Base-by-base conservation (phyloP, 1,284 basidiomycete species). In the Apiotrichum porosum region DNA sequence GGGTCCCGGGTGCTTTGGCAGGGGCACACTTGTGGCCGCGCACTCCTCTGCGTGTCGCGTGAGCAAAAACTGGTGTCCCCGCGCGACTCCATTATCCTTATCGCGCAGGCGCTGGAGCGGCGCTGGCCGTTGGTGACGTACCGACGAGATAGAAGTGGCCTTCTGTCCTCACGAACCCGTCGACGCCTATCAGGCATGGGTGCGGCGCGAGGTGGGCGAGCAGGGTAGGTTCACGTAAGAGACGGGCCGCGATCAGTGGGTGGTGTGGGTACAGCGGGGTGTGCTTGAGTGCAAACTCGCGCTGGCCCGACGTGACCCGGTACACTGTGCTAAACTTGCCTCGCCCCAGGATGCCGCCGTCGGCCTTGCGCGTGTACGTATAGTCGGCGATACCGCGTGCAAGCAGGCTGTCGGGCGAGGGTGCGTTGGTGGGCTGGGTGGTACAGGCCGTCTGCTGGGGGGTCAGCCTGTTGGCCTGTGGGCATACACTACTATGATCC, bases 131-230 rank as follows among this genome's bases (percentile, higher is more conserved):
- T 34, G 32, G 19, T 34, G 8, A 63, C 66, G 45, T 53, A 69
- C 72, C 78, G 44, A 81, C 72, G n/a, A 81, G 75, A 61, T 81
- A 81, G 56, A 79, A 79, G 58, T 80, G 78, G 3, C 77, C 77
- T 5, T 75, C 70, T 0, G 79, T 80, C 5, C 77, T 63, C 22
- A 80, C 75, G 42, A 76, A 78, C 31, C 78, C 77, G 52, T 75
- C 73, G 3, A 80, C 78, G 34, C 73, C 70, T 34, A 80, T 75
- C 21, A 80, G 68, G 54, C 78, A 79, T 1, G 78, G 79, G 60
- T 80, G 79, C 1, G 76, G 75, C 0, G 76, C 74, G 1, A 81
- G 67, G 58, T 80, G 76, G 2, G 78, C 76, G 14, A 81, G 67
- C 14, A 81, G 69, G 0, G 75, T 77, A 0, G 79, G 79, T 49